phyloP scores from a whole-genome alignment of 352 stramenopile genomes.

The Poterioochromonas sp. region DNA sequence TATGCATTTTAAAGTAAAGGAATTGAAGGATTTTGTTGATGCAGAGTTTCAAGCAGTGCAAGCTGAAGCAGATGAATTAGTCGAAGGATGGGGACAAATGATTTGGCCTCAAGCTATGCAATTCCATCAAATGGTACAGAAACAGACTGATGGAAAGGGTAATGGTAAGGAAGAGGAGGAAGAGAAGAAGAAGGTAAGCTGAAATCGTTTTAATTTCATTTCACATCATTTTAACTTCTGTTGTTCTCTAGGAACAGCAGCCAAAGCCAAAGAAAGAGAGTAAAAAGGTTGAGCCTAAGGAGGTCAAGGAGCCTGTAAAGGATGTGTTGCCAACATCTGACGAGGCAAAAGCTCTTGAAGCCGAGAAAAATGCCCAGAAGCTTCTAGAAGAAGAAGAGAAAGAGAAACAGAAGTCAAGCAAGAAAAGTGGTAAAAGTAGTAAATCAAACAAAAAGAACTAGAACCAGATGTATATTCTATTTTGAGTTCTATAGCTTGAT shows the following conservation, averaged over 20 bases:
- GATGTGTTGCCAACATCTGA: background rate
- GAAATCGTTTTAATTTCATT: background rate
- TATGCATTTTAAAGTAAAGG: slow-evolving; percentile 15
- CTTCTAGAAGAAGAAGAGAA: background rate
- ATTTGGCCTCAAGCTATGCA: slow-evolving; percentile 11
- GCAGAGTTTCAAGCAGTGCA: slow-evolving; percentile 5
- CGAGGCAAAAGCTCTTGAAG: background rate
- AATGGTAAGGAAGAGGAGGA: background rate
- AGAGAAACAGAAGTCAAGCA: background rate
- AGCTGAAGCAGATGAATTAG: slow-evolving; percentile 24
- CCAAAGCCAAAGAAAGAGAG: background rate
- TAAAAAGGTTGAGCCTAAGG: no score
- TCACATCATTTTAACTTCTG: no score
- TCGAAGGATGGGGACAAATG: background rate
- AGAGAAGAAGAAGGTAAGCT: background rate
- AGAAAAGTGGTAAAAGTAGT: background rate
- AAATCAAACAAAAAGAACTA: background rate
- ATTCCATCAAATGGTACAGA: background rate
- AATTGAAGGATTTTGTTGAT: slow-evolving; percentile 28
- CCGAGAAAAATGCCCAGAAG: background rate
- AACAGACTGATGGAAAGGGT: background rate
- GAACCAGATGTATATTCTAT: background rate
- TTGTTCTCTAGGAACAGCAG: background rate
- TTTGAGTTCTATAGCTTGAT: no score
- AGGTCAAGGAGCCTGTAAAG: background rate